Evolutionary conservation across 805 yeast genomes (phyloP).

Genomic region (Lachancea cidri): DNA sequence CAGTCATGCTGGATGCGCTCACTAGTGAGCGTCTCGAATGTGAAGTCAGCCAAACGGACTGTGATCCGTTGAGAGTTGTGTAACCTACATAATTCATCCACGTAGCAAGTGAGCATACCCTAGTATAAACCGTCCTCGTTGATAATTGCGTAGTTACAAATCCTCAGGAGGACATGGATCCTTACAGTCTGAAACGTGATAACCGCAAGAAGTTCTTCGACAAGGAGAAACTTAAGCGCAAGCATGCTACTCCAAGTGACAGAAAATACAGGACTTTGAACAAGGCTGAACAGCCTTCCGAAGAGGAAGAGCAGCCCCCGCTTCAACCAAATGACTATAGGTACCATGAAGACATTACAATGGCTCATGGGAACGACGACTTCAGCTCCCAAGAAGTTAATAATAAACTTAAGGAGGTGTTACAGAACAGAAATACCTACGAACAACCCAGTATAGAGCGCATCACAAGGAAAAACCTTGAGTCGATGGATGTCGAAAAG

Average conservation of each 20-base stretch:
- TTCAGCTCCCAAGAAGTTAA: constrained; percentile 3
- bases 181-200: constrained; percentile 33
- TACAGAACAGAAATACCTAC: constrained; percentile 10
- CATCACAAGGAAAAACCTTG: constrained; percentile 18
- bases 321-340: constrained; percentile 21
- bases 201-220: constrained; percentile 40
- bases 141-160: not conserved
- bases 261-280: constrained; percentile 30
- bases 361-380: constrained; percentile 11
- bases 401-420: constrained; percentile 12
- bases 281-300: constrained; percentile 18
- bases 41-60: constrained; percentile 50
- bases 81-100: constrained; percentile 11
- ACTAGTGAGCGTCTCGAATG: constrained; percentile 41
- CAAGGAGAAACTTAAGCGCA: constrained; percentile 35
- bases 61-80: constrained; percentile 52
- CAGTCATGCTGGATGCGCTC: constrained; percentile 41
- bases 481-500: constrained; percentile 17
- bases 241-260: constrained; percentile 36
- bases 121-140: not conserved
- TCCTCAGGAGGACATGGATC: too few species aligned
- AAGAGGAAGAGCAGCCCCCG: constrained; percentile 11
- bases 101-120: not conserved
- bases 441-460: constrained; percentile 4
- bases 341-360: constrained; percentile 18